A percentile compares a stretch with the other conserved stretches of the same genome.
These are phyloP conservation scores for Zostera marina DNA, from an alignment of 116 monocot species.

Conservation along the genomic window DNA sequence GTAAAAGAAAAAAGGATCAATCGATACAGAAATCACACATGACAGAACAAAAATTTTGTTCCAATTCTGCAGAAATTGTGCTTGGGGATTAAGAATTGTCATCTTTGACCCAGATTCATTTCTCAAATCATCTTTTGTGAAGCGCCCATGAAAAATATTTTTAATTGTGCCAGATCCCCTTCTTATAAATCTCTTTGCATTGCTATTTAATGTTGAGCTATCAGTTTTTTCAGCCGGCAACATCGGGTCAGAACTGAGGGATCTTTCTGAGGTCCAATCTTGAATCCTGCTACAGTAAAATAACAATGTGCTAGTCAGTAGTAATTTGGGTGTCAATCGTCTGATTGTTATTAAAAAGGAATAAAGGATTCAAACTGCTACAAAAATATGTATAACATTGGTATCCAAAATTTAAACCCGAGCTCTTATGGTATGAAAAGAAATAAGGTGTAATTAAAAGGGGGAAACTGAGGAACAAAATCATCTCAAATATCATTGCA, in stretches of 20 bases:
- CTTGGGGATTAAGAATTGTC: slow-evolving; percentile 74
- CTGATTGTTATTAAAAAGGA: too few relatives aligned
- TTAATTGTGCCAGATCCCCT: slow-evolving; percentile 13
- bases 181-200: slow-evolving; percentile 6
- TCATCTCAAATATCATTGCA: too few relatives aligned
- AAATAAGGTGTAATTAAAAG: too few relatives aligned
- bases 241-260: slow-evolving; percentile 19
- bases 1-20: slow-evolving; percentile 80
- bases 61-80: slow-evolving; percentile 69
- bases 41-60: slow-evolving; percentile 78
- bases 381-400: too few relatives aligned
- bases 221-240: slow-evolving; percentile 8
- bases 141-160: slow-evolving; percentile 10
- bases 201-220: slow-evolving; percentile 10
- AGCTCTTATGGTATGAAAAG: too few relatives aligned
- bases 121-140: slow-evolving; percentile 10
- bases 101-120: slow-evolving; percentile 18
- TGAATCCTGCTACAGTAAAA: slow-evolving; percentile 23
- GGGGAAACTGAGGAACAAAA: too few relatives aligned
- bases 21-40: slow-evolving; percentile 56
- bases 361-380: too few relatives aligned
- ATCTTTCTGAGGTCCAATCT: slow-evolving; percentile 29
- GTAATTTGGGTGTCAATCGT: too few relatives aligned
- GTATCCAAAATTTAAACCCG: too few relatives aligned
- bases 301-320: not conserved